Evolutionary conservation across 352 stramenopile genomes (phyloP), one percentile per base, ranked within the genome.

Genomic region (Blastocystis sp.): DNA sequence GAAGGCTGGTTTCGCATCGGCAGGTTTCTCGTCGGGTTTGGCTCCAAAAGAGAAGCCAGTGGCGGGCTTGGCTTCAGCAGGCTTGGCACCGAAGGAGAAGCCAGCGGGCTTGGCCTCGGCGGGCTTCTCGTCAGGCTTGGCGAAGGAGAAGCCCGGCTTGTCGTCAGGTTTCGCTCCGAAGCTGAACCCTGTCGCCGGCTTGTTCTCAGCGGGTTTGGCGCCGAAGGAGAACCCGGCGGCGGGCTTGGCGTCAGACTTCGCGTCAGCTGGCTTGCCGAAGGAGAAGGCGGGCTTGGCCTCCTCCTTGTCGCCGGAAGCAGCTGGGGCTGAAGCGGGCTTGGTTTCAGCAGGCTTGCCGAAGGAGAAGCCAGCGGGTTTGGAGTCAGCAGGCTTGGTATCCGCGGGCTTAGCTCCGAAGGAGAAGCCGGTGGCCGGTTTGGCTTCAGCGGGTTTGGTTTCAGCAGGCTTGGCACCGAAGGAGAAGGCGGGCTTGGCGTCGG

Each of bases 241-340:
- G 45, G 37, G 39, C 33, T 78, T 81, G 19, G 2, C 21, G 16
- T 33, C 35, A 29, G 50, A 3, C 33, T 41, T 31, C 33, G 37
- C 21, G 10, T 81, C 70, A 81, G 6, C 55, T 2, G 71, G 2
- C 55, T 81, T 81, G 45, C 45, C 45, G 10, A 78, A 78, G 2
- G 35, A 26, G 45, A 55, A 55, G 16, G 0, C 45, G 45, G 45
- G 45, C 45, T 55, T 55, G 45, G 45, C 13, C 26, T 80, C 70
- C n/a, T 31, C 19, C 24, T 35, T 31, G 2, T n/a, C n/a, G 45
- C 33, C 16, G n/a, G n/a, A n/a, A n/a, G n/a, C n/a, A n/a, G n/a
- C n/a, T n/a, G n/a, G n/a, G n/a, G n/a, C n/a, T n/a, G n/a, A n/a
- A 35, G 63, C 31, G 45, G 24, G 3, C 37, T 45, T 50, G 1